Conservation (phyloP, 331 rosid species). For the Prunus yedoensis region DNA sequence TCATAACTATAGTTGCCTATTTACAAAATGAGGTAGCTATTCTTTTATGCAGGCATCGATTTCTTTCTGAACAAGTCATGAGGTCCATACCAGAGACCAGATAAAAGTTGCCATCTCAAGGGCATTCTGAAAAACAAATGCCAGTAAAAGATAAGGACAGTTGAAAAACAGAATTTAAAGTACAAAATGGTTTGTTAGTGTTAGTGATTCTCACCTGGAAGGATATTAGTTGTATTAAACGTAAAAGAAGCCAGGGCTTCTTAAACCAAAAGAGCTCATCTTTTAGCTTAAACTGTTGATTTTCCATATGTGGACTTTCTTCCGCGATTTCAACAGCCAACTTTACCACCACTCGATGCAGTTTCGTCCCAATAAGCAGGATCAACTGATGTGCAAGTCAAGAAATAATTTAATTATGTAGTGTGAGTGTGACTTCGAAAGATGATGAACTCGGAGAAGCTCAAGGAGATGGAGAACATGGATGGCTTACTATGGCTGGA, state of each 20-base stretch:
- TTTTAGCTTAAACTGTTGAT: slow-evolving; percentile 53
- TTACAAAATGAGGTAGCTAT: not conserved
- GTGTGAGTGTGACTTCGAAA: slow-evolving; percentile 12
- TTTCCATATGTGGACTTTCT: slow-evolving; percentile 34
- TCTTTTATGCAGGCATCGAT: no score
- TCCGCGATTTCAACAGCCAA: slow-evolving; percentile 78
- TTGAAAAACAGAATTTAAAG: not conserved
- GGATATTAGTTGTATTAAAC: slow-evolving; percentile 70
- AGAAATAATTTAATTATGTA: slow-evolving; percentile 1
- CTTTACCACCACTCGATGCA: slow-evolving; percentile 82
- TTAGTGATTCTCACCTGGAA: slow-evolving; percentile 53
- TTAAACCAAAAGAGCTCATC: slow-evolving; percentile 95
- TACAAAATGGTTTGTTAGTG: not conserved
- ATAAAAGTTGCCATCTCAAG: slow-evolving; percentile 91
- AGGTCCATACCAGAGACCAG: slow-evolving; percentile 87
- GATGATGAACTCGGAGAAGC: not conserved
- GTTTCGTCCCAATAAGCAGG: slow-evolving; percentile 76
- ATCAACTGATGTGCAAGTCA: slow-evolving; percentile 53
- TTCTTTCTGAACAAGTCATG: not conserved
- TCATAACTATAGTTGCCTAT: not conserved
- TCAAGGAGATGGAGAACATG: not conserved
- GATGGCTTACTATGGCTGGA: slow-evolving; percentile 71
- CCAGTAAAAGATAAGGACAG: slow-evolving; percentile 10
- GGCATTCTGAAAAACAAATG: slow-evolving; percentile 70
- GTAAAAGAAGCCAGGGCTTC: slow-evolving; percentile 72